Percentiles rank a stretch among this genome's conserved stretches.
Conservation (phyloP, 305 asterid species). For the Lippia alba region DNA sequence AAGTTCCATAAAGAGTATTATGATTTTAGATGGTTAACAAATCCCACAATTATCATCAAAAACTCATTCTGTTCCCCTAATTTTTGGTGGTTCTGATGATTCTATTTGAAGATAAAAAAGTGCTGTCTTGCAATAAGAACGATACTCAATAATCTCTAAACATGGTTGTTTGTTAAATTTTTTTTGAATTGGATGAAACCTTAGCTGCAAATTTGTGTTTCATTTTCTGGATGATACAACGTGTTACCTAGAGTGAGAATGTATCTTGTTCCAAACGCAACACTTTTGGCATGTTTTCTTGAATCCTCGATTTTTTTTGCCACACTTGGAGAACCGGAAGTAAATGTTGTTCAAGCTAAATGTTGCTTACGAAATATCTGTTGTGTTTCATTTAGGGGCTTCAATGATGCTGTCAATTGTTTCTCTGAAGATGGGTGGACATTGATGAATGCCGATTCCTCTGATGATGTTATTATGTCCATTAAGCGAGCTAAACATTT, state of each 20-base stretch:
- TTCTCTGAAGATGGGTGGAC: slow-evolving; percentile 58
- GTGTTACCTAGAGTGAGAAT: too few relatives aligned
- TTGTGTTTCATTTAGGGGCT: slow-evolving; percentile 39
- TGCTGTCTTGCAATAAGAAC: neutral
- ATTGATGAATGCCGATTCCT: slow-evolving; percentile 34
- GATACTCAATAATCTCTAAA: neutral
- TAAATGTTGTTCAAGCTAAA: too few relatives aligned
- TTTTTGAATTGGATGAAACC: slow-evolving; percentile 23
- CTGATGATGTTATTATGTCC: slow-evolving; percentile 39
- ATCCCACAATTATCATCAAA: neutral
- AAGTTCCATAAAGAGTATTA: slow-evolving; percentile 4
- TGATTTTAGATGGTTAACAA: neutral
- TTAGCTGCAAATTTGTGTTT: neutral
- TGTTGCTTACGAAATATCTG: too few relatives aligned
- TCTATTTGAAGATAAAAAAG: neutral
- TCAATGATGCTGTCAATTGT: slow-evolving; percentile 50
- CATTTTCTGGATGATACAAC: slow-evolving; percentile 13
- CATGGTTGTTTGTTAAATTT: neutral
- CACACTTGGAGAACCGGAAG: neutral
- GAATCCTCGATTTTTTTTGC: neutral
- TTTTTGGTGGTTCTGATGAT: slow-evolving; percentile 14
- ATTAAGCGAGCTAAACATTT: slow-evolving; percentile 32
- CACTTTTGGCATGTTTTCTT: slow-evolving; percentile 20
- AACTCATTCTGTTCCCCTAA: neutral
- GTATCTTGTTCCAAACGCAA: slow-evolving; percentile 5